Evolutionary conservation across 2,329 filamentous ascomycete genomes (phyloP), one percentile per base, ranked within the genome.

Genomic region (Cladosporium oxysporum): DNA sequence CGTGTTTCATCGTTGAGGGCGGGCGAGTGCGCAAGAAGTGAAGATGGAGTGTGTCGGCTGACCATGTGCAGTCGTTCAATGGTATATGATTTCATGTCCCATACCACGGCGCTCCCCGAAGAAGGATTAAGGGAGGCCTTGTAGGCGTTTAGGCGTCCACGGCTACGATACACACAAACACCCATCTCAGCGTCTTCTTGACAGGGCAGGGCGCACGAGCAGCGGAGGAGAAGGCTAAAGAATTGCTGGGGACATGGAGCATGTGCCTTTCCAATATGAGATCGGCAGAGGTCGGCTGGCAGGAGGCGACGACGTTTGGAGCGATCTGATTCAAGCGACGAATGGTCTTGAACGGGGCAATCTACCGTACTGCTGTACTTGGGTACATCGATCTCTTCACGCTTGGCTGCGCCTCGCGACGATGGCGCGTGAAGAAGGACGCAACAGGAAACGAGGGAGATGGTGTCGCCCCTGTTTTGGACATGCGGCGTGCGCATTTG

Each of bases 91-190:
- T 26, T n/a, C 16, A 44, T 44, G 37, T 44, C 7, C n/a, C 18
- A 44, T 21, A 41, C 49, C 49, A 52, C 14, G 49, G 29, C 16
- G 52, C 49, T 29, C 11, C 52, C 52, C 23, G 52, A 35, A 57
- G 8, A 21, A 21, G 33, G 3, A 41, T 28, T 8, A 4, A 18
- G 8, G 33, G 33, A 26, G 18, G 59, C 28, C 59, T 29, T 31
- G 49, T 55, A 37, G 47, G 49, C 60, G 60, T 55, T 49, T 55
- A 62, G 14, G 44, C 49, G 49, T 53, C 18, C 44, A 33, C 60
- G 14, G 21, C n/a, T 12, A 41, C 31, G 55, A n/a, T 16, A 18
- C 47, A 31, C 49, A 44, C 21, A 44, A 33, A 55, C 52, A n/a
- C 50, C 5, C 52, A 3, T 3, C 33, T 31, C 18, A 18, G 28